A percentile compares a stretch with the other conserved stretches of the same genome.
phyloP scores from a whole-genome alignment of 169 alveolate genomes.

The Plasmodium cynomolgi region DNA sequence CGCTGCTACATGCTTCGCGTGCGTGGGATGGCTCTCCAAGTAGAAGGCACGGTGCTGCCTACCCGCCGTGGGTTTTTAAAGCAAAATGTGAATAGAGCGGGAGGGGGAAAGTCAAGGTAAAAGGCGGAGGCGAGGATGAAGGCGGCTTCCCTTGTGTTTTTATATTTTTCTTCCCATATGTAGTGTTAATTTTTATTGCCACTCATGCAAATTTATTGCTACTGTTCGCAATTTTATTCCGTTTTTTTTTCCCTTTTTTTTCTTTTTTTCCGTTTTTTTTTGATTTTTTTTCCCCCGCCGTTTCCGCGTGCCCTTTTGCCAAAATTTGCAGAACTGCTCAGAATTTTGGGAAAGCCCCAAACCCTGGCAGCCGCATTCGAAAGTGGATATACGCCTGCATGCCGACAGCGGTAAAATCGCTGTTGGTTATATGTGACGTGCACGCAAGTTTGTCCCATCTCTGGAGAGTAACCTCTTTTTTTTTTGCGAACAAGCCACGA shows the following conservation, averaged over 20 bases:
- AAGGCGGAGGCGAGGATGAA: neutral
- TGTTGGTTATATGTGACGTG: neutral
- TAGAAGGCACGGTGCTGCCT: neutral
- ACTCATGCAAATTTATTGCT: too few relatives aligned
- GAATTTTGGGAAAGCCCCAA: neutral
- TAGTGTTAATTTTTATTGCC: too few relatives aligned
- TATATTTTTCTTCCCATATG: neutral
- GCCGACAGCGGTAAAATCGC: neutral
- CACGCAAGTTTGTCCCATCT: neutral
- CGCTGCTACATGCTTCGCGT: neutral
- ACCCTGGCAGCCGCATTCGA: neutral
- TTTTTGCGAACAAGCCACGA: neutral
- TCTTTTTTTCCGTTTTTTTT: neutral
- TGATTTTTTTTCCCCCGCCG: neutral
- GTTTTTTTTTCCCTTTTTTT: neutral
- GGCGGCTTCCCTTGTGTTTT: neutral
- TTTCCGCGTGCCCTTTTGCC: neutral
- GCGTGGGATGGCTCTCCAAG: neutral
- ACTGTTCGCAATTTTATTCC: neutral
- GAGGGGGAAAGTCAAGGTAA: neutral
- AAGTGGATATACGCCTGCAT: neutral
- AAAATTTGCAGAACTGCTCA: neutral
- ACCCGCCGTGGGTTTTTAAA: neutral
- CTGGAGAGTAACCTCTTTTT: neutral
- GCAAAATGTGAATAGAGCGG: neutral